Evolutionary conservation across 1,284 basidiomycete genomes (phyloP).

Genomic region (Leccinum solheimii): DNA sequence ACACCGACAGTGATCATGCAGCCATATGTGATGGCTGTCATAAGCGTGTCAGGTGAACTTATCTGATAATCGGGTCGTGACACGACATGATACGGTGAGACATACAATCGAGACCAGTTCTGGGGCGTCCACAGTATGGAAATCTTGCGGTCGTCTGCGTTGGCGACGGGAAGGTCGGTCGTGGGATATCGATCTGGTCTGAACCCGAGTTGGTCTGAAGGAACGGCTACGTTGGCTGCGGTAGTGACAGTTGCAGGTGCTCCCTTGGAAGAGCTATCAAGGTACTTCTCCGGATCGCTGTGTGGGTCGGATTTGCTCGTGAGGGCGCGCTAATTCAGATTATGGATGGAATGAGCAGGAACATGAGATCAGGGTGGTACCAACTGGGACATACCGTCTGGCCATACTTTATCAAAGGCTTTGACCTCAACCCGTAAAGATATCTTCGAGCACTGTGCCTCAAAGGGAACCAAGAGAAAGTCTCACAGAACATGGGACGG

Average conservation of each 20-base stretch:
- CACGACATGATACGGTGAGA: slow-evolving; percentile 7
- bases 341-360: background rate
- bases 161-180: slow-evolving; percentile 54
- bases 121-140: slow-evolving; percentile 67
- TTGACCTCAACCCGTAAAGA: background rate
- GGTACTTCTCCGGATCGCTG: background rate
- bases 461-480: background rate
- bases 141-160: slow-evolving; percentile 57
- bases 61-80: background rate
- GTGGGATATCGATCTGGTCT: slow-evolving; percentile 10
- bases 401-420: background rate
- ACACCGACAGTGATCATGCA: slow-evolving; percentile 90
- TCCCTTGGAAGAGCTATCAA: background rate
- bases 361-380: background rate
- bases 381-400: background rate
- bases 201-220: slow-evolving; percentile 34
- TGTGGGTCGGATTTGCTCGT: background rate
- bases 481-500: background rate
- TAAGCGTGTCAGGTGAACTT: background rate
- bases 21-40: slow-evolving; percentile 64
- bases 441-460: background rate
- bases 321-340: background rate
- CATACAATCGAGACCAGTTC: slow-evolving; percentile 66
- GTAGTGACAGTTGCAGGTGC: background rate
- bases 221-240: background rate